Evolutionary conservation across 331 rosid genomes (phyloP).

Genomic region (Dryas integrifolia): DNA sequence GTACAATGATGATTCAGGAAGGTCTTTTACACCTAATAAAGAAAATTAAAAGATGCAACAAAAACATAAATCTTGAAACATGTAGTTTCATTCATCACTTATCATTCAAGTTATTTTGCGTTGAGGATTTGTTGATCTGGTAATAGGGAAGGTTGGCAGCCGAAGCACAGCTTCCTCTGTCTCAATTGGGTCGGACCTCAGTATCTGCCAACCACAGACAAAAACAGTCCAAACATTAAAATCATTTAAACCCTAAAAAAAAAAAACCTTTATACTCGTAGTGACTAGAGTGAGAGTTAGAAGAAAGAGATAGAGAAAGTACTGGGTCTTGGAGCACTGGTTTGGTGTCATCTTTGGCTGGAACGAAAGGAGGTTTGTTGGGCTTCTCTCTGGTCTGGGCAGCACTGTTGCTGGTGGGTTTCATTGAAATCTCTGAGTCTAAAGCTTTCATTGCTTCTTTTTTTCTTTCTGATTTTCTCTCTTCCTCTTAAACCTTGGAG

Average conservation of each 20-base stretch:
- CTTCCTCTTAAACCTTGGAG: no score
- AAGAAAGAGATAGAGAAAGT: slow-evolving; percentile 20
- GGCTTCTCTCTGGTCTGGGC: slow-evolving; percentile 23
- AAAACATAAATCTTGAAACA: no score
- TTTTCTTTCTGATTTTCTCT: no score
- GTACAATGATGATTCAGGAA: no score
- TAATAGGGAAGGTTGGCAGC: slow-evolving; percentile 54
- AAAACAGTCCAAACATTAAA: not conserved
- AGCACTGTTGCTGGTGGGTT: slow-evolving; percentile 24
- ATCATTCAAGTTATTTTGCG: slow-evolving; percentile 28
- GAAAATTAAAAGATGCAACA: no score
- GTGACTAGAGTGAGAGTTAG: not conserved
- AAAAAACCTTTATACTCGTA: not conserved
- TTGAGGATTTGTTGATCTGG: slow-evolving; percentile 31
- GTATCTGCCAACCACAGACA: slow-evolving; percentile 46
- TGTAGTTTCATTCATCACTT: no score
- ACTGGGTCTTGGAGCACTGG: slow-evolving; percentile 94
- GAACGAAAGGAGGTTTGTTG: slow-evolving; percentile 58
- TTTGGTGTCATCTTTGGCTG: slow-evolving; percentile 81
- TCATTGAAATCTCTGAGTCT: slow-evolving; percentile 40
- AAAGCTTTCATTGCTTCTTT: slow-evolving; percentile 43
- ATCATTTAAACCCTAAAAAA: not conserved
- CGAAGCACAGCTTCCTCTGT: slow-evolving; percentile 87
- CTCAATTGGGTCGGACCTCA: slow-evolving; percentile 85
- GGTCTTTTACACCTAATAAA: no score